Conservation (phyloP, 2,329 filamentous ascomycete species). For the Penicillium decumbens region DNA sequence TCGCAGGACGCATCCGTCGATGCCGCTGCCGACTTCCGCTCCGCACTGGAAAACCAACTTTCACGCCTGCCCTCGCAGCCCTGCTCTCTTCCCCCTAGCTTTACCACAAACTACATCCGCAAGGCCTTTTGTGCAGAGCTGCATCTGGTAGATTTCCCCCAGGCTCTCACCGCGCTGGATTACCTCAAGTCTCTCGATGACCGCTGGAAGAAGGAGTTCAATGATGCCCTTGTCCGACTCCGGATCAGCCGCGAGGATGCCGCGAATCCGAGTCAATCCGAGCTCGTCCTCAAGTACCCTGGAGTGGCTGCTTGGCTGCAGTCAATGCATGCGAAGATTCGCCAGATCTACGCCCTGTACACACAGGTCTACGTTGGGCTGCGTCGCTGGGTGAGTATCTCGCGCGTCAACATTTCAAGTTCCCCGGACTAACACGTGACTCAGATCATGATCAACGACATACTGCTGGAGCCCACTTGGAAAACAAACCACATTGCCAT, state of each 20-base stretch:
- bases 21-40: constrained; percentile 42
- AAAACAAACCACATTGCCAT: constrained; percentile 63
- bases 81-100: constrained; percentile 58
- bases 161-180: constrained; percentile 61
- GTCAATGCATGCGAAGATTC: constrained; percentile 49
- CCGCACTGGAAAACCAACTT: constrained; percentile 49
- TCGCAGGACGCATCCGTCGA: constrained; percentile 24
- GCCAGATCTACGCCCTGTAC: constrained; percentile 53
- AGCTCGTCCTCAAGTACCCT: constrained; percentile 50
- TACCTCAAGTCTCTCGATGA: constrained; percentile 62
- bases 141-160: constrained; percentile 59
- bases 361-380: constrained; percentile 59
- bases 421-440: not conserved
- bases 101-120: constrained; percentile 59
- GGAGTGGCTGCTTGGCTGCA: constrained; percentile 55
- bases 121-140: constrained; percentile 56
- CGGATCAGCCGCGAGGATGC: constrained; percentile 49
- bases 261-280: constrained; percentile 41
- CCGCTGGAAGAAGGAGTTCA: constrained; percentile 56
- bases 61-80: constrained; percentile 56
- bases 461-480: constrained; percentile 58
- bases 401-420: not conserved
- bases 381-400: constrained; percentile 56
- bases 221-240: constrained; percentile 51
- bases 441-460: constrained; percentile 61